Conservation (phyloP, 768 basidiomycete genomes). For the Amanita pseudoporphyria region DNA sequence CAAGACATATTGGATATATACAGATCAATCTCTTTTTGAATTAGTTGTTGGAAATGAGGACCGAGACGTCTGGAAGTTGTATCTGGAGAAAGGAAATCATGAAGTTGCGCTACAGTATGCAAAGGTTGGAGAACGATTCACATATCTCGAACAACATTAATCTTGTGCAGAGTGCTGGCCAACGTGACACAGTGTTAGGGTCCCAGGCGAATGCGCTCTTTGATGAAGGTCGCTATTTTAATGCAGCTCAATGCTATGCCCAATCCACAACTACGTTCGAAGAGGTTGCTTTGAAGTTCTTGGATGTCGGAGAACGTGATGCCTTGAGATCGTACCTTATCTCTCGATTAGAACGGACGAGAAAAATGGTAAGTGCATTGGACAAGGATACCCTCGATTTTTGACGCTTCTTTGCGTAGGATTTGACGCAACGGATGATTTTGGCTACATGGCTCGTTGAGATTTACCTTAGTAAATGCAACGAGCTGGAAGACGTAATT, state of each 20-base stretch:
- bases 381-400: not conserved
- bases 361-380: conserved; percentile 54
- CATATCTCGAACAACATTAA: not conserved
- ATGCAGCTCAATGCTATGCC: conserved; percentile 87
- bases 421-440: conserved; percentile 92
- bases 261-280: conserved; percentile 85
- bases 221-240: conserved; percentile 72
- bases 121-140: conserved; percentile 41
- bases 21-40: conserved; percentile 83
- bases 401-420: conserved; percentile 36
- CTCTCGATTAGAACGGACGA: conserved; percentile 76
- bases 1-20: conserved; percentile 92
- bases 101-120: conserved; percentile 75
- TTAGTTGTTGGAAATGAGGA: conserved; percentile 81
- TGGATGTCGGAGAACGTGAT: conserved; percentile 86
- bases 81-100: conserved; percentile 67
- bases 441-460: conserved; percentile 98
- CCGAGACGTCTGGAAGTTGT: conserved; percentile 91
- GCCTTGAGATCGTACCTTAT: conserved; percentile 85
- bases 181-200: conserved; percentile 76
- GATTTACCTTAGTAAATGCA: conserved; percentile 94
- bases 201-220: conserved; percentile 80
- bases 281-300: conserved; percentile 82
- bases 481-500: conserved; percentile 89
- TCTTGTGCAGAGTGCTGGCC: conserved; percentile 62